Conservation (phyloP, 208 protist genomes). For the Polymyxa betae region DNA sequence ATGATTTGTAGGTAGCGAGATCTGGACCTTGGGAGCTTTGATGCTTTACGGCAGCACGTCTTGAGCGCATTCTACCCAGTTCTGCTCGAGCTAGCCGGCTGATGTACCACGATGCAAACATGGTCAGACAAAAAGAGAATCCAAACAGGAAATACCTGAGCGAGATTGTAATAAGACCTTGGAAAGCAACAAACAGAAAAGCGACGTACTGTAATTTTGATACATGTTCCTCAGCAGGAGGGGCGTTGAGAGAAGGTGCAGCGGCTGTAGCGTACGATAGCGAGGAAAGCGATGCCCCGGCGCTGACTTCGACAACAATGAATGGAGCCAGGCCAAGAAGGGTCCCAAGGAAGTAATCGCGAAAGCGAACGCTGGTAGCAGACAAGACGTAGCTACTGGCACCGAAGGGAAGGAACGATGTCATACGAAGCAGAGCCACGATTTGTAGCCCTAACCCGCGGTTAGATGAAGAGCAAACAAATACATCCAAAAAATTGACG, state of each 20-base stretch:
- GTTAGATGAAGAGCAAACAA: neutral
- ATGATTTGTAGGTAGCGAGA: neutral
- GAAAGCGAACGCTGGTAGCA: slow-evolving; percentile 34
- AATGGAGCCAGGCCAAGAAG: neutral
- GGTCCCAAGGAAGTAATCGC: slow-evolving; percentile 51
- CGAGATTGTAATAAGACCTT: too few relatives aligned
- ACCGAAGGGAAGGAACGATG: slow-evolving; percentile 38
- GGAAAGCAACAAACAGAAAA: too few relatives aligned
- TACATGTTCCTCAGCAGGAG: neutral
- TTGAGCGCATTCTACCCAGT: neutral
- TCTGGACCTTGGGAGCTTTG: neutral
- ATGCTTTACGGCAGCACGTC: neutral
- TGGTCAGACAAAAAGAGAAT: neutral
- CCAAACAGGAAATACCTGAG: neutral
- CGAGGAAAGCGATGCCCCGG: slow-evolving; percentile 23
- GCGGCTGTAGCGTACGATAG: neutral
- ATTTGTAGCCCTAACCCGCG: neutral
- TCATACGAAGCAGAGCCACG: slow-evolving; percentile 15
- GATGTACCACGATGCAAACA: slow-evolving; percentile 26
- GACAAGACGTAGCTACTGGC: slow-evolving; percentile 4
- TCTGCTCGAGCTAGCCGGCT: neutral
- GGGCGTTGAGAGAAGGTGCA: too few relatives aligned
- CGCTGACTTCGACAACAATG: slow-evolving; percentile 51
- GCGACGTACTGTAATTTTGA: slow-evolving; percentile 1
- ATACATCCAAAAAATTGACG: too few relatives aligned